A percentile compares a stretch with the other conserved stretches of the same genome.
These are phyloP conservation scores for Lachnellula arida DNA, from an alignment of 2,329 filamentous ascomycete genomes.

Conservation along the genomic window DNA sequence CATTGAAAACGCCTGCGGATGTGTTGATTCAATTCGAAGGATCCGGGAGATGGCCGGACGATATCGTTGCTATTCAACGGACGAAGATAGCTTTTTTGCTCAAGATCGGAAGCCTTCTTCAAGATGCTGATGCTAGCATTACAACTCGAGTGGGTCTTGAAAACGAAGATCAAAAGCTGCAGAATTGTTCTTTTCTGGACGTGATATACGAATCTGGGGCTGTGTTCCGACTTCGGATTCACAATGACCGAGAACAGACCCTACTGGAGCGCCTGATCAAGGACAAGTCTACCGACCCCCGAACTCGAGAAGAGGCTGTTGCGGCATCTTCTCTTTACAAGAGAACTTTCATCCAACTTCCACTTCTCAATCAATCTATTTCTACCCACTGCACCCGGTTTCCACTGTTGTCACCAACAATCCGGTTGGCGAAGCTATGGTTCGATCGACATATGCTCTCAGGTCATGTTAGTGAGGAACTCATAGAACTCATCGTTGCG, in stretches of 20 bases:
- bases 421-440: constrained; percentile 86
- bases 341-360: constrained; percentile 65
- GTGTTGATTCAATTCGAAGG: constrained; percentile 88
- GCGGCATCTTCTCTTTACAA: constrained; percentile 66
- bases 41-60: constrained; percentile 90
- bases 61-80: constrained; percentile 83
- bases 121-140: constrained; percentile 54
- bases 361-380: constrained; percentile 77
- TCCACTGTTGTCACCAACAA: constrained; percentile 72
- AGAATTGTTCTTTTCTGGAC: constrained; percentile 81
- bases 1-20: constrained; percentile 58
- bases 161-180: constrained; percentile 60
- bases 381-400: constrained; percentile 76
- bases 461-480: constrained; percentile 69
- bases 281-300: constrained; percentile 63
- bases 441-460: constrained; percentile 77
- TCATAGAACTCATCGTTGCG: constrained; percentile 78
- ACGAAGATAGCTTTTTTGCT: constrained; percentile 86
- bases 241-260: constrained; percentile 80
- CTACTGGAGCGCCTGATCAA: constrained; percentile 75
- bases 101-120: constrained; percentile 61
- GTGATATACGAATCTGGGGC: constrained; percentile 67
- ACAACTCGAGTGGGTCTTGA: constrained; percentile 75
- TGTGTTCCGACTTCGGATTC: constrained; percentile 78
- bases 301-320: constrained; percentile 63